These are phyloP conservation scores for Botrytis tulipae DNA, from an alignment of 2,329 filamentous ascomycete species.

Conservation along the genomic window DNA sequence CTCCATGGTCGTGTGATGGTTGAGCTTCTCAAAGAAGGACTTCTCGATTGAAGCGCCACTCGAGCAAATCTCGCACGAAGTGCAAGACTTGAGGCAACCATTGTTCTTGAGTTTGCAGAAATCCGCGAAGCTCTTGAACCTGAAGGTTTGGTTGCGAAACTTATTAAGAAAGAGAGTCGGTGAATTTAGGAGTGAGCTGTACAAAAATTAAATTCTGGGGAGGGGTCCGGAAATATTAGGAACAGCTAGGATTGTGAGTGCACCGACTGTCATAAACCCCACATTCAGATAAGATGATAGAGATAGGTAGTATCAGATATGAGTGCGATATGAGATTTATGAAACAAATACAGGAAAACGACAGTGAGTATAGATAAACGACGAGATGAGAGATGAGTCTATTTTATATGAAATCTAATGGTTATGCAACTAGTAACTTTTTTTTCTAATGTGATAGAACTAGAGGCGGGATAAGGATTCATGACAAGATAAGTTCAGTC, in stretches of 20 bases:
- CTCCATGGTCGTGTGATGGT: slow-evolving; percentile 30
- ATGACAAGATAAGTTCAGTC: slow-evolving; percentile 2
- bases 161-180: not conserved
- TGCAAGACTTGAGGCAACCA: slow-evolving; percentile 33
- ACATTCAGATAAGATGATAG: slow-evolving; percentile 13
- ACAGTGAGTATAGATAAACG: not conserved
- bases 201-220: slow-evolving; percentile 21
- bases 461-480: not conserved
- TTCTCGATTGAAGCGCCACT: slow-evolving; percentile 26
- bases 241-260: slow-evolving; percentile 8
- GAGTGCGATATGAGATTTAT: not conserved
- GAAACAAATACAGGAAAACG: not conserved
- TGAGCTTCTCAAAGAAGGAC: slow-evolving; percentile 21
- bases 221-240: slow-evolving; percentile 30
- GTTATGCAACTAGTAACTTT: not conserved
- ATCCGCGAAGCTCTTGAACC: slow-evolving; percentile 5
- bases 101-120: slow-evolving; percentile 22
- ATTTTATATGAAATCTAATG: not conserved
- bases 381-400: not conserved
- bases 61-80: slow-evolving; percentile 31
- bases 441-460: not conserved
- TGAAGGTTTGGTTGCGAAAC: not conserved
- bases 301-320: not conserved
- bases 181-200: not conserved
- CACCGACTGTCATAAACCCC: not conserved